Conservation (phyloP, 805 yeast species). For the Metschnikowia noctiluminum region DNA sequence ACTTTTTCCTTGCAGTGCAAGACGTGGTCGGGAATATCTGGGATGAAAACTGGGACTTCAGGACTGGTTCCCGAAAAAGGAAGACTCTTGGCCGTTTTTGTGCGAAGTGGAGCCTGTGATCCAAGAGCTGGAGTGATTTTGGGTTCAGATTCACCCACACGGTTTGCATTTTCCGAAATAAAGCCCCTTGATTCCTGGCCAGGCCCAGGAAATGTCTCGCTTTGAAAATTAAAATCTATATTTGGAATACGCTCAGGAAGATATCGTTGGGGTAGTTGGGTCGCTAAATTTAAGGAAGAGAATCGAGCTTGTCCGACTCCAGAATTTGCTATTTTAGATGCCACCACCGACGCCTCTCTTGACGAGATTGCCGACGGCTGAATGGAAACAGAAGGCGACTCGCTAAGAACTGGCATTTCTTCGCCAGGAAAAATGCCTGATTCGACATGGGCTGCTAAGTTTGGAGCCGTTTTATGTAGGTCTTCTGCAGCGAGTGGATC, state of each 20-base stretch:
- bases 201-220: background rate
- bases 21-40: slow-evolving; percentile 1
- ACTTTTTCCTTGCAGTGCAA: slow-evolving; percentile 62
- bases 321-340: background rate
- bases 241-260: background rate
- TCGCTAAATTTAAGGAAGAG: background rate
- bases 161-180: no score
- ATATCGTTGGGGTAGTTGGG: background rate
- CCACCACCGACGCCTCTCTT: background rate
- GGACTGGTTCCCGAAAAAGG: no score
- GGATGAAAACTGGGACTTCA: background rate
- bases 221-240: background rate
- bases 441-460: slow-evolving; percentile 3
- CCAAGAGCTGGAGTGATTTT: no score
- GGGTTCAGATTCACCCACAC: no score
- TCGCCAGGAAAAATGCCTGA: background rate
- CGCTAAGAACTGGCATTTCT: background rate
- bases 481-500: slow-evolving; percentile 25
- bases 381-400: background rate
- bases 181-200: no score
- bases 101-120: no score
- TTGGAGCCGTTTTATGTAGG: slow-evolving; percentile 3
- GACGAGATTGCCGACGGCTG: background rate
- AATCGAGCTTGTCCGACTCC: background rate
- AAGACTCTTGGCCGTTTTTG: no score